Evolutionary conservation across 768 basidiomycete species (phyloP).

Genomic region (Termitomyces titanicus): DNA sequence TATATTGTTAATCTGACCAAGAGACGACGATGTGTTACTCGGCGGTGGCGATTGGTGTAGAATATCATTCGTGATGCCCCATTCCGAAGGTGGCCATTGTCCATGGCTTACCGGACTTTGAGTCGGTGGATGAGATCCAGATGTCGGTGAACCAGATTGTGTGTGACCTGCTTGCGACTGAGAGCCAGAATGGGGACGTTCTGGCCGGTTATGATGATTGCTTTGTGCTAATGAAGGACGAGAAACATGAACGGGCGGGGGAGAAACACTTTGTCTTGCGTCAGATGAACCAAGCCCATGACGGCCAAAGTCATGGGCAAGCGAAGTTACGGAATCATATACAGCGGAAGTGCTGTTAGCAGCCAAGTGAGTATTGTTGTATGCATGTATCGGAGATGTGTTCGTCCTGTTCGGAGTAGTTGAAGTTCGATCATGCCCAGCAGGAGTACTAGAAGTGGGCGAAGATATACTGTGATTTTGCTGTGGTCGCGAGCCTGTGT

Average conservation of each 20-base stretch:
- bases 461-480: conserved; percentile 6
- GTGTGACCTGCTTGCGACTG: conserved; percentile 1
- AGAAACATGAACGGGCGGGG: conserved; percentile 32
- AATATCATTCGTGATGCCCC: conserved; percentile 24
- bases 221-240: conserved; percentile 20
- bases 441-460: neutral
- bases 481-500: conserved; percentile 14
- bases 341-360: neutral
- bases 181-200: neutral
- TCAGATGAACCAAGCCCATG: conserved; percentile 28
- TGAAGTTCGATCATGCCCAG: neutral
- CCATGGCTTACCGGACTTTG: conserved; percentile 8
- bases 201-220: conserved; percentile 6
- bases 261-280: conserved; percentile 1
- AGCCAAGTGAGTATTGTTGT: neutral
- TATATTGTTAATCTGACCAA: conserved; percentile 22
- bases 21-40: conserved; percentile 12
- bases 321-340: conserved; percentile 26
- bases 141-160: conserved; percentile 11
- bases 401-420: neutral
- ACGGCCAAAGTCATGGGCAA: conserved; percentile 35
- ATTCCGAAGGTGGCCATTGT: conserved; percentile 42
- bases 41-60: conserved; percentile 12
- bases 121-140: neutral
- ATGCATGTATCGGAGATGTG: conserved; percentile 1